phyloP scores from a whole-genome alignment of 257 asterid genomes.

The Misopates orontium region DNA sequence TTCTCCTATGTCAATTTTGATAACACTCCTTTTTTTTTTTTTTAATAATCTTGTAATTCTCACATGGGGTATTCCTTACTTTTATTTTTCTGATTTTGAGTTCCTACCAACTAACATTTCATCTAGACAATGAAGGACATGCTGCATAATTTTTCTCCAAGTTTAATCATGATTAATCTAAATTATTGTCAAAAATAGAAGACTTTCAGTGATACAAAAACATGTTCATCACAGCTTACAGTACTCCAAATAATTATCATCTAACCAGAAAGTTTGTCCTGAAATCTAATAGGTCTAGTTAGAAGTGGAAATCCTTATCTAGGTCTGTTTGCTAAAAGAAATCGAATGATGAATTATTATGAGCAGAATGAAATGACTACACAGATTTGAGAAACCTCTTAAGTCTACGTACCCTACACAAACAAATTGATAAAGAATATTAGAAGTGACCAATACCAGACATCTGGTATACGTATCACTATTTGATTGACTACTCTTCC shows the following conservation, averaged over 20 bases:
- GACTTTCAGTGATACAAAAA: background rate
- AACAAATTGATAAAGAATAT: background rate
- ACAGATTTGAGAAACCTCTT: constrained; percentile 8
- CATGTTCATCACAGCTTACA: background rate
- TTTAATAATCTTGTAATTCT: too few relatives aligned
- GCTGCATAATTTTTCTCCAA: background rate
- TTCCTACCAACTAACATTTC: background rate
- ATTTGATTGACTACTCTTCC: constrained; percentile 11
- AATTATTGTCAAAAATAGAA: background rate
- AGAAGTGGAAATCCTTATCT: background rate
- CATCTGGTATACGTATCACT: constrained; percentile 26
- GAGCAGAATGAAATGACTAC: constrained; percentile 24
- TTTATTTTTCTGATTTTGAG: background rate
- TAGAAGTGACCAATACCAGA: constrained; percentile 32
- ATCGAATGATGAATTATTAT: background rate
- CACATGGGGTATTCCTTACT: background rate
- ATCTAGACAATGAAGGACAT: background rate
- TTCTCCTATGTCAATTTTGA: too few relatives aligned
- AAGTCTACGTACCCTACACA: background rate
- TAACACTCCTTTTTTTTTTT: too few relatives aligned
- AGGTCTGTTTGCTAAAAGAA: too few relatives aligned
- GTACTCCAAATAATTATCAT: background rate
- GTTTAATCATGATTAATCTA: background rate
- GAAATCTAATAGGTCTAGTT: too few relatives aligned
- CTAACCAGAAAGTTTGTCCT: background rate